A percentile compares a stretch with the other conserved stretches of the same genome.
phyloP scores from a whole-genome alignment of 192 early-diverging fungal species.

The Chytriomyces confervae region DNA sequence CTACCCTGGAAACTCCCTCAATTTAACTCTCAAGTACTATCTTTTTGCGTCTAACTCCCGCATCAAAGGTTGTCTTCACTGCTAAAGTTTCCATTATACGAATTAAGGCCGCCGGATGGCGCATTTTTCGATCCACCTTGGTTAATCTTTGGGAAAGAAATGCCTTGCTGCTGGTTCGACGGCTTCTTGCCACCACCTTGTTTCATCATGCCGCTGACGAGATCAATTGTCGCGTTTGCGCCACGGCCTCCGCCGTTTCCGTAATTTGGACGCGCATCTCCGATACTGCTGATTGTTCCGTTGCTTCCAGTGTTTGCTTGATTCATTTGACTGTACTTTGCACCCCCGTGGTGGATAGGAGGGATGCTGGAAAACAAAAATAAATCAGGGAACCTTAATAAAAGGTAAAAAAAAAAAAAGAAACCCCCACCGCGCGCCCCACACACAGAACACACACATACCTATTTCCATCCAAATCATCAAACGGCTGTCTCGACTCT shows the following conservation, averaged over 20 bases:
- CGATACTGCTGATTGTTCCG: conserved; percentile 19
- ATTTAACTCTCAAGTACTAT: no score
- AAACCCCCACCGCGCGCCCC: no score
- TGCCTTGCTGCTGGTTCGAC: neutral
- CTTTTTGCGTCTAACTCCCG: no score
- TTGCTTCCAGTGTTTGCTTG: conserved; percentile 16
- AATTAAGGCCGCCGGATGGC: neutral
- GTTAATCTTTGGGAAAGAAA: conserved; percentile 20
- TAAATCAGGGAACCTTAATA: no score
- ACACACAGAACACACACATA: no score
- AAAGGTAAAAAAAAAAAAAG: no score
- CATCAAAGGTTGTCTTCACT: conserved; percentile 20
- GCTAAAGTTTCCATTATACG: conserved; percentile 18
- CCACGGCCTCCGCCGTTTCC: neutral
- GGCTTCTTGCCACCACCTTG: conserved; percentile 19
- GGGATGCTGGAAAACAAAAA: conserved; percentile 21
- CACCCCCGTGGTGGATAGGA: conserved; percentile 14
- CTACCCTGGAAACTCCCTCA: no score
- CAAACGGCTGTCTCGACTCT: conserved; percentile 46
- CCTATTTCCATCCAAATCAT: conserved; percentile 50
- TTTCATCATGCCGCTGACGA: conserved; percentile 28
- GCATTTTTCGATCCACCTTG: neutral
- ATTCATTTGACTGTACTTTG: conserved; percentile 5
- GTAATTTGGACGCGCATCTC: neutral
- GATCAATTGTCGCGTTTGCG: conserved; percentile 19